Evolutionary conservation across 495 filamentous ascomycete species (phyloP).

Genomic region (Elaphomyces granulatus): DNA sequence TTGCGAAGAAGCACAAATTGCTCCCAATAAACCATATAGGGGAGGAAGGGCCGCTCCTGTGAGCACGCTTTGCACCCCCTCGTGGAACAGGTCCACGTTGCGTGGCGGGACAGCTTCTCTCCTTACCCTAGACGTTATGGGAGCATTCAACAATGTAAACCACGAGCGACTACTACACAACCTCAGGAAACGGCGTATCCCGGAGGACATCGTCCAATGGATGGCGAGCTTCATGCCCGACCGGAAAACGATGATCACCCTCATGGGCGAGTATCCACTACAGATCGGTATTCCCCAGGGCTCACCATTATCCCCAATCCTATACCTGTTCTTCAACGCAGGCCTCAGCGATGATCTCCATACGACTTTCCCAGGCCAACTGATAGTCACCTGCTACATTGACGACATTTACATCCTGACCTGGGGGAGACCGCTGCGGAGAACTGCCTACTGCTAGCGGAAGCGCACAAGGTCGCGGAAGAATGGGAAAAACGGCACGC

Average conservation of each 20-base stretch:
- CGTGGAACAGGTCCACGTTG: constrained; percentile 8
- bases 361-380: background rate
- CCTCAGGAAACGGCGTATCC: constrained; percentile 6
- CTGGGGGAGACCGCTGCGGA: background rate
- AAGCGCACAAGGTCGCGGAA: background rate
- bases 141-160: constrained; percentile 20
- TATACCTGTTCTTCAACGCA: constrained; percentile 5
- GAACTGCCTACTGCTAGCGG: background rate
- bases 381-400: constrained; percentile 1
- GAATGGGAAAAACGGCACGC: background rate
- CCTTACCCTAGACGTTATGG: constrained; percentile 12
- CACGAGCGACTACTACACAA: constrained; percentile 13
- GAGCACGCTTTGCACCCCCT: constrained; percentile 14
- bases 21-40: constrained; percentile 11
- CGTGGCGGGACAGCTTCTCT: constrained; percentile 8
- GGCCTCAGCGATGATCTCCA: constrained; percentile 12
- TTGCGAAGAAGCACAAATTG: constrained; percentile 15
- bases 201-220: constrained; percentile 6
- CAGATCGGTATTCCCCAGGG: constrained; percentile 2
- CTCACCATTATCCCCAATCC: constrained; percentile 4
- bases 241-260: constrained; percentile 10
- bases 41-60: constrained; percentile 8
- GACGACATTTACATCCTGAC: background rate
- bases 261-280: background rate
- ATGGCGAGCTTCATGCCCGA: constrained; percentile 15